phyloP scores from a whole-genome alignment of 768 basidiomycete genomes.

The Pilatotrama ljubarskyi region DNA sequence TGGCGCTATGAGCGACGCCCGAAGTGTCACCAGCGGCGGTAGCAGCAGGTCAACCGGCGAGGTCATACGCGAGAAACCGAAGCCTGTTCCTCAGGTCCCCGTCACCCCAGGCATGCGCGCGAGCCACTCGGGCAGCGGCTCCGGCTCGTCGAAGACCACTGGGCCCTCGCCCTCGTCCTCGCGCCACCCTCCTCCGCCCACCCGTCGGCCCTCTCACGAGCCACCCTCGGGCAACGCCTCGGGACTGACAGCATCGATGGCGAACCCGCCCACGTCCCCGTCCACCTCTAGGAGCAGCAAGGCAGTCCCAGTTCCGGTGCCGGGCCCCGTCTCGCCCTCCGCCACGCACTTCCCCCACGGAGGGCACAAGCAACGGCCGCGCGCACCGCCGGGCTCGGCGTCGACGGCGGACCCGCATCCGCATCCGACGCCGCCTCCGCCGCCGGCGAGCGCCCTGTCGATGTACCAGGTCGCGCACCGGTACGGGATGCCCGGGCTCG shows the following conservation, averaged over 20 bases:
- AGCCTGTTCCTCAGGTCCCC: constrained; percentile 3
- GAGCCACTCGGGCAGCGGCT: background rate
- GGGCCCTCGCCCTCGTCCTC: constrained; percentile 7
- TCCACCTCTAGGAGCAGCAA: constrained; percentile 37
- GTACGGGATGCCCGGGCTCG: constrained; percentile 66
- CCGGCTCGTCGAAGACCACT: constrained; percentile 6
- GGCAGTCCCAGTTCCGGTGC: constrained; percentile 42
- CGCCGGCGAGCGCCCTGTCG: constrained; percentile 69
- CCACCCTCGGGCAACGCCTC: constrained; percentile 3
- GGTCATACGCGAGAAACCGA: constrained; percentile 19
- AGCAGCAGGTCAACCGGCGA: constrained; percentile 35
- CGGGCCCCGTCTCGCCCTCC: constrained; percentile 38
- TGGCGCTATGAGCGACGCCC: constrained; percentile 39
- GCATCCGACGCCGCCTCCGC: constrained; percentile 63
- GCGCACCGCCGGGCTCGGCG: constrained; percentile 30
- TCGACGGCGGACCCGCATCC: constrained; percentile 64
- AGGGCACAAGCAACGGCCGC: constrained; percentile 45
- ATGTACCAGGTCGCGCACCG: constrained; percentile 79
- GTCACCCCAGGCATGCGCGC: constrained; percentile 6
- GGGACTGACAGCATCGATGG: constrained; percentile 7
- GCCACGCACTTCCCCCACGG: constrained; percentile 49
- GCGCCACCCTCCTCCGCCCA: constrained; percentile 19
- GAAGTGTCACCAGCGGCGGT: constrained; percentile 55
- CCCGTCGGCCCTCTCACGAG: constrained; percentile 22
- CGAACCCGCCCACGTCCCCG: constrained; percentile 23